These are phyloP conservation scores for Talaromyces proteolyticus DNA, from an alignment of 495 filamentous ascomycete genomes.

Conservation along the genomic window DNA sequence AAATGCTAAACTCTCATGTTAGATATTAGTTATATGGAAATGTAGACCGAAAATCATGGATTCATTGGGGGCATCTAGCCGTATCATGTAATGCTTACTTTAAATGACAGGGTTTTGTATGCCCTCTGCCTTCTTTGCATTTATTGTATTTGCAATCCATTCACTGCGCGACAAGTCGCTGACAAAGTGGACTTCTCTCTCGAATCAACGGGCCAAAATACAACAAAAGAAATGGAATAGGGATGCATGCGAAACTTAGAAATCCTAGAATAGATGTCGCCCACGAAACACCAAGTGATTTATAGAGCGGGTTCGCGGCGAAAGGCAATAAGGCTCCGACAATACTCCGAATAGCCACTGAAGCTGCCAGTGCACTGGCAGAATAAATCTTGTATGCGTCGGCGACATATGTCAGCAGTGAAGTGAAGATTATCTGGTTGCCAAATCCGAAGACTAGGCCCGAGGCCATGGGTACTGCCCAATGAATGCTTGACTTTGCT, in stretches of 20 bases:
- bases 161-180: too few species aligned
- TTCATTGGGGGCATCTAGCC: too few species aligned
- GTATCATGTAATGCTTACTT: too few species aligned
- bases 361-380: conserved; percentile 63
- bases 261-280: conserved; percentile 41
- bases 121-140: too few species aligned
- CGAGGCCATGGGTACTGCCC: conserved; percentile 57
- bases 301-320: conserved; percentile 34
- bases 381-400: conserved; percentile 72
- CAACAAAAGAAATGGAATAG: conserved; percentile 35
- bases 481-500: conserved; percentile 47
- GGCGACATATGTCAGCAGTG: conserved; percentile 68
- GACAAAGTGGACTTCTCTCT: too few species aligned
- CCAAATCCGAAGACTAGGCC: conserved; percentile 66
- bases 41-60: too few species aligned
- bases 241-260: conserved; percentile 30
- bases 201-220: too few species aligned
- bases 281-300: conserved; percentile 35
- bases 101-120: too few species aligned
- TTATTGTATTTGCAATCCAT: too few species aligned
- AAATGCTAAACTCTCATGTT: too few species aligned
- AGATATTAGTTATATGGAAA: too few species aligned
- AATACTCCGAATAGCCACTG: conserved; percentile 51
- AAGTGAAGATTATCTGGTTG: conserved; percentile 61
- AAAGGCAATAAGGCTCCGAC: conserved; percentile 53